Conservation (phyloP, 2,329 filamentous ascomycete species). For the Fusarium sacchari region DNA sequence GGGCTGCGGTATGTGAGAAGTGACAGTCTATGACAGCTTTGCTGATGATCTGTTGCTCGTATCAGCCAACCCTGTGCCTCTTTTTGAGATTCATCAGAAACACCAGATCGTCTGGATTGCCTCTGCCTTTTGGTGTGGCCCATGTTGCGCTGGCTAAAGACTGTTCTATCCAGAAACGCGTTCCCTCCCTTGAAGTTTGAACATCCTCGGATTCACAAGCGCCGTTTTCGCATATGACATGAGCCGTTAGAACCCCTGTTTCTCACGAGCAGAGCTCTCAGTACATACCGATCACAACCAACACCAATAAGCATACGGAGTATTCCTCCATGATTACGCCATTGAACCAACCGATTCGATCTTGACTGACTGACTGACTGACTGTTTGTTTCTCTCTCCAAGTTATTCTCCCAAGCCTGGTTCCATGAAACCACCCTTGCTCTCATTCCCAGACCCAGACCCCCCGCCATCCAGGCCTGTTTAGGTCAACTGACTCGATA, state of each 20-base stretch:
- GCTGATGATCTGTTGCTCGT: slow-evolving; percentile 7
- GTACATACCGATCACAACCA: not conserved
- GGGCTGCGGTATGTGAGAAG: slow-evolving; percentile 8
- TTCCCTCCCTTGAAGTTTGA: slow-evolving; percentile 5
- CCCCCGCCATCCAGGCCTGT: slow-evolving; percentile 28
- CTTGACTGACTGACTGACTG: not conserved
- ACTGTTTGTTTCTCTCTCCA: slow-evolving; percentile 2
- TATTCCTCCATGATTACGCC: slow-evolving; percentile 3
- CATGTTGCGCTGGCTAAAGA: not conserved
- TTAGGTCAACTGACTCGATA: slow-evolving; percentile 40
- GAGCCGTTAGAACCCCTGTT: slow-evolving; percentile 11
- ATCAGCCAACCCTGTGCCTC: slow-evolving; percentile 2
- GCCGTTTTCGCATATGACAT: slow-evolving; percentile 12
- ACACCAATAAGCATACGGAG: slow-evolving; percentile 22
- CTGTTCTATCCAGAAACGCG: slow-evolving; percentile 3
- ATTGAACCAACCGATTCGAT: not conserved
- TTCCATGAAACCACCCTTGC: slow-evolving; percentile 6
- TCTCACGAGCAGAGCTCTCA: not conserved
- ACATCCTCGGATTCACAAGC: slow-evolving; percentile 29
- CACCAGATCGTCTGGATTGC: slow-evolving; percentile 2
- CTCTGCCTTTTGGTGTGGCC: not conserved
- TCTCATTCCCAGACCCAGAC: slow-evolving; percentile 7
- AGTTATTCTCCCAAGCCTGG: slow-evolving; percentile 14
- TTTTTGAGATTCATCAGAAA: slow-evolving; percentile 24
- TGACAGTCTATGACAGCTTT: slow-evolving; percentile 7